phyloP scores from a whole-genome alignment of 768 basidiomycete species.

The Boletus tomentosulus region DNA sequence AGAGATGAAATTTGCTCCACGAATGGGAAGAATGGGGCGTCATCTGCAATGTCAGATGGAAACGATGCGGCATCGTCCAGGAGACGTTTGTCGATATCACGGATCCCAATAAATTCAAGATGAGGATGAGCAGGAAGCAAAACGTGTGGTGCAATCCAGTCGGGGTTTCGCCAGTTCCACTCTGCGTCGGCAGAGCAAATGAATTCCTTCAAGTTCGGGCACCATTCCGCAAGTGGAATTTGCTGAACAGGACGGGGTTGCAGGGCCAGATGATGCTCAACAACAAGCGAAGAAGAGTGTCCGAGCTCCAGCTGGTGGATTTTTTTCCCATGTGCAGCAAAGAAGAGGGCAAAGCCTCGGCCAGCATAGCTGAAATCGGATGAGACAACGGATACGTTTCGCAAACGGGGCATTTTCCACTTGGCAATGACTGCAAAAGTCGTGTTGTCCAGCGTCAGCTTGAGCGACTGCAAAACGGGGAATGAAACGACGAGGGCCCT shows the following conservation, averaged over 20 bases:
- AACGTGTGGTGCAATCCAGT: conserved; percentile 78
- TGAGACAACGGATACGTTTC: conserved; percentile 62
- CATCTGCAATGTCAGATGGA: conserved; percentile 32
- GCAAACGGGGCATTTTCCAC: conserved; percentile 63
- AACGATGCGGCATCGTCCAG: conserved; percentile 39
- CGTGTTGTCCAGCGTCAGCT: conserved; percentile 65
- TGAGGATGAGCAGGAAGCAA: conserved; percentile 60
- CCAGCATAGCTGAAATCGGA: conserved; percentile 71
- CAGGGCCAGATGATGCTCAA: conserved; percentile 61
- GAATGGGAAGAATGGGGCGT: conserved; percentile 60
- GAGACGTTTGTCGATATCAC: conserved; percentile 64
- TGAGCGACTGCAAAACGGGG: conserved; percentile 65
- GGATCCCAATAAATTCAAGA: conserved; percentile 64
- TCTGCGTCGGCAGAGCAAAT: conserved; percentile 75
- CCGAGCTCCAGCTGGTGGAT: conserved; percentile 68
- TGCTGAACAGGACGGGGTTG: conserved; percentile 32
- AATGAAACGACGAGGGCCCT: conserved; percentile 34
- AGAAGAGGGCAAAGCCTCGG: conserved; percentile 60
- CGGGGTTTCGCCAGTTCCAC: conserved; percentile 76
- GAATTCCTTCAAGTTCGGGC: conserved; percentile 64
- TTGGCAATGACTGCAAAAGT: conserved; percentile 63
- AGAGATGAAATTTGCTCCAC: conserved; percentile 62
- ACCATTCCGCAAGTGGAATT: conserved; percentile 61
- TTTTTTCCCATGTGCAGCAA: conserved; percentile 58
- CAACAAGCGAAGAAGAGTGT: conserved; percentile 62